phyloP scores from a whole-genome alignment of 352 stramenopile genomes.

The Phytophthora pisi region DNA sequence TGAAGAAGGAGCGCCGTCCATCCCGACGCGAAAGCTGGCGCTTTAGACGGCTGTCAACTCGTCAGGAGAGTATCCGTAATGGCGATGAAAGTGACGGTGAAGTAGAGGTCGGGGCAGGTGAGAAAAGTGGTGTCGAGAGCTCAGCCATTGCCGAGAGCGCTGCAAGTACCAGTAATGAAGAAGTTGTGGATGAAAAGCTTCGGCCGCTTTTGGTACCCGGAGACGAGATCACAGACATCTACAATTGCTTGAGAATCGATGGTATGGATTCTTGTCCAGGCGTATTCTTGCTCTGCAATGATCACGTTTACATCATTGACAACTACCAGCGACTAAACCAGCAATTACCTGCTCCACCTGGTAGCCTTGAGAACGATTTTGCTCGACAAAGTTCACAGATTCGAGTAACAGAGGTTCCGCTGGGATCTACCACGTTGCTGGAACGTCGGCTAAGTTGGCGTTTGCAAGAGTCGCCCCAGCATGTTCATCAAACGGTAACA shows the following conservation, averaged over 20 bases:
- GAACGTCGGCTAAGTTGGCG: constrained; percentile 59
- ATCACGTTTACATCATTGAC: constrained; percentile 76
- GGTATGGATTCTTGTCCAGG: constrained; percentile 81
- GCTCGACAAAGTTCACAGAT: constrained; percentile 20
- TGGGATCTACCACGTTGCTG: constrained; percentile 51
- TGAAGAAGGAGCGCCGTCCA: constrained; percentile 22
- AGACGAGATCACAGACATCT: constrained; percentile 71
- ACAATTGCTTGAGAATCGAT: constrained; percentile 74
- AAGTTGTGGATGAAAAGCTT: constrained; percentile 68
- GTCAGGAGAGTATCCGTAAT: constrained; percentile 20
- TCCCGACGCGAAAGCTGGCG: constrained; percentile 28
- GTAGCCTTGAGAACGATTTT: constrained; percentile 15
- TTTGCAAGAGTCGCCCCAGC: constrained; percentile 20
- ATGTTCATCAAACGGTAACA: constrained; percentile 19
- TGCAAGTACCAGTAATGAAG: constrained; percentile 17
- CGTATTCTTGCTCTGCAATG: constrained; percentile 70
- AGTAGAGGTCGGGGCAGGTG: constrained; percentile 20
- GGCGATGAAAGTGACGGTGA: constrained; percentile 15
- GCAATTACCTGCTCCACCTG: constrained; percentile 7
- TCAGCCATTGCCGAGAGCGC: constrained; percentile 17
- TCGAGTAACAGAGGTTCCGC: constrained; percentile 61
- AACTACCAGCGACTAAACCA: constrained; percentile 63
- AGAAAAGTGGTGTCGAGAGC: constrained; percentile 12
- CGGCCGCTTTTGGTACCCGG: constrained; percentile 66
- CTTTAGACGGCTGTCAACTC: constrained; percentile 24